Conservation (phyloP, 495 filamentous ascomycete species). For the Penicillium bialowiezense region DNA sequence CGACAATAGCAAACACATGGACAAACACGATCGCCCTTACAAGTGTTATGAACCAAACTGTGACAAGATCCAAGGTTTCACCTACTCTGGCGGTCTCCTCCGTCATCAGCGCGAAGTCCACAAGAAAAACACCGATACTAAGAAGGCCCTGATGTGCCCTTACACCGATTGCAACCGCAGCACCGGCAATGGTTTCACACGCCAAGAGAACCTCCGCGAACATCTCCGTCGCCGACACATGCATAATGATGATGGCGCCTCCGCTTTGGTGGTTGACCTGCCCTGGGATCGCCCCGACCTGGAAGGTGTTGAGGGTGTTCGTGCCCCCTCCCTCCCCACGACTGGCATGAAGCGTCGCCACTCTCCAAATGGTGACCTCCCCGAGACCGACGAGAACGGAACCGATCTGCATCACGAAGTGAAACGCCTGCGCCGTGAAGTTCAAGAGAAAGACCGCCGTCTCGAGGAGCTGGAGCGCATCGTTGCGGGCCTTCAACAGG, state of each 20-base stretch:
- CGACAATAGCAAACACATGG: slow-evolving; percentile 79
- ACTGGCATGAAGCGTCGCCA: slow-evolving; percentile 42
- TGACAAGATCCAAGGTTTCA: slow-evolving; percentile 88
- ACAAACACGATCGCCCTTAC: slow-evolving; percentile 92
- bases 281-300: slow-evolving; percentile 28
- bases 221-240: slow-evolving; percentile 83
- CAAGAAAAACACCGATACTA: slow-evolving; percentile 77
- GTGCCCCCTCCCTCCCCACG: slow-evolving; percentile 21
- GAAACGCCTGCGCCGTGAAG: slow-evolving; percentile 54
- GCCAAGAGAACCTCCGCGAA: slow-evolving; percentile 88
- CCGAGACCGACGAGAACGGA: slow-evolving; percentile 39
- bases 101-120: slow-evolving; percentile 92
- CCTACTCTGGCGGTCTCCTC: slow-evolving; percentile 83
- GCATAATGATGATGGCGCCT: slow-evolving; percentile 45
- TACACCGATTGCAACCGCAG: slow-evolving; percentile 83
- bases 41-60: slow-evolving; percentile 73
- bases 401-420: slow-evolving; percentile 55
- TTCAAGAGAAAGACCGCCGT: slow-evolving; percentile 49
- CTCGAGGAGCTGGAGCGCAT: slow-evolving; percentile 45
- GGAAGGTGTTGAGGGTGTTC: slow-evolving; percentile 16
- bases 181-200: slow-evolving; percentile 75
- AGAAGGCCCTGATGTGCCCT: slow-evolving; percentile 79
- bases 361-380: slow-evolving; percentile 34
- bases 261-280: slow-evolving; percentile 25
- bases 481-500: slow-evolving; percentile 43